phyloP scores from a whole-genome alignment of 352 stramenopile species.

The Paralagenidium karlingii region DNA sequence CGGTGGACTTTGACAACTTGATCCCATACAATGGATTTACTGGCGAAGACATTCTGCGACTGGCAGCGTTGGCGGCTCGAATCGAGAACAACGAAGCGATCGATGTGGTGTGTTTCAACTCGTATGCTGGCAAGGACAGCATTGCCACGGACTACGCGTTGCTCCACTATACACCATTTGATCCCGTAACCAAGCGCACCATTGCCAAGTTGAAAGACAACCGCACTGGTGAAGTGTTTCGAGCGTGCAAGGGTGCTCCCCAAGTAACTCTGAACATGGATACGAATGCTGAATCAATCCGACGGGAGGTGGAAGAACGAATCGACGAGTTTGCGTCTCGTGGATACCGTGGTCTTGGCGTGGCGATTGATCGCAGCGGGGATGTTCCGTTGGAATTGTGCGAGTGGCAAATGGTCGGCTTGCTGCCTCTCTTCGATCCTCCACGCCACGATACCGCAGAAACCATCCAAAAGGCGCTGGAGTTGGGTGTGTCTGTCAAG shows the following conservation, averaged over 20 bases:
- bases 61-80: constrained; percentile 40
- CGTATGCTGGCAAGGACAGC: constrained; percentile 68
- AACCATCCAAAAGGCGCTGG: constrained; percentile 85
- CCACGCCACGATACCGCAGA: constrained; percentile 86
- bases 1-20: constrained; percentile 82
- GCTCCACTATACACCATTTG: constrained; percentile 73
- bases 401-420: constrained; percentile 86
- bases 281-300: constrained; percentile 34
- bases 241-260: constrained; percentile 86
- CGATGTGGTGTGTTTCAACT: constrained; percentile 59
- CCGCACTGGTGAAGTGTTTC: constrained; percentile 74
- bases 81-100: constrained; percentile 70
- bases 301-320: constrained; percentile 50
- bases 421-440: constrained; percentile 90
- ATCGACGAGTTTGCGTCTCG: constrained; percentile 74
- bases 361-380: constrained; percentile 38
- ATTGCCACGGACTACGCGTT: constrained; percentile 65
- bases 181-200: constrained; percentile 83
- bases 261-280: constrained; percentile 85
- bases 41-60: constrained; percentile 41
- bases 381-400: constrained; percentile 64
- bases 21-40: constrained; percentile 62
- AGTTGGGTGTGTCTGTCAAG: constrained; percentile 88
- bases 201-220: constrained; percentile 83
- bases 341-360: constrained; percentile 52